phyloP scores from a whole-genome alignment of 768 basidiomycete genomes.

The Rhodotorula graminis region DNA sequence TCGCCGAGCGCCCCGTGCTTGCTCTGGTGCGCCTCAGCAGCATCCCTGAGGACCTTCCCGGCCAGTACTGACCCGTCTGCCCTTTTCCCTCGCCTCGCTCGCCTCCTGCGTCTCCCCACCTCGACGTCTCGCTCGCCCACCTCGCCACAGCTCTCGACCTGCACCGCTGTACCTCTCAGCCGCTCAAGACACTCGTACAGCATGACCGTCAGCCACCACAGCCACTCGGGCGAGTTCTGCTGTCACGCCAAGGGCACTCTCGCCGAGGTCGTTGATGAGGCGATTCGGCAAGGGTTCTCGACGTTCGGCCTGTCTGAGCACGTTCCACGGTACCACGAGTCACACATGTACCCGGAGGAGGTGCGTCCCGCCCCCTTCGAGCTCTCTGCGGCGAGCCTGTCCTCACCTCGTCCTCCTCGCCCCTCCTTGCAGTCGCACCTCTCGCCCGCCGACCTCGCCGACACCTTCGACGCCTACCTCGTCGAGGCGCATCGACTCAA shows the following conservation, averaged over 20 bases:
- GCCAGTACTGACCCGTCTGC: no score
- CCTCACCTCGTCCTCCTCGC: not conserved
- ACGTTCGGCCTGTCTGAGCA: conserved; percentile 88
- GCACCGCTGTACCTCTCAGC: accelerated
- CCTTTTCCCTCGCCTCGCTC: no score
- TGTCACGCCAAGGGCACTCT: conserved; percentile 76
- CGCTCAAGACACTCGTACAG: not conserved
- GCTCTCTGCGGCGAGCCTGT: not conserved
- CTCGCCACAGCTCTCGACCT: not conserved
- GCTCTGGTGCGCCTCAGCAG: no score
- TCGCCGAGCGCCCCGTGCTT: no score
- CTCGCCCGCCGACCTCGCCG: conserved; percentile 54
- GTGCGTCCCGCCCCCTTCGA: conserved; percentile 50
- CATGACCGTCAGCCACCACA: conserved; percentile 58
- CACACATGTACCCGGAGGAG: conserved; percentile 94
- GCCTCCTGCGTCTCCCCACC: no score
- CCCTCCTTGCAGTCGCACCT: conserved; percentile 54
- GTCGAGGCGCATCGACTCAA: conserved; percentile 74
- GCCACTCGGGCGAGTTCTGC: conserved; percentile 91
- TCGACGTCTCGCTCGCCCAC: no score
- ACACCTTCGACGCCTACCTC: conserved; percentile 70
- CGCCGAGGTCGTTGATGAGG: conserved; percentile 73
- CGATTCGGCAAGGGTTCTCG: conserved; percentile 70
- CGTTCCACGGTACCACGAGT: conserved; percentile 72
- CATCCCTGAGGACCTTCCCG: no score